Evolutionary conservation across 2,329 filamentous ascomycete species (phyloP).

Genomic region (Intubia oerlemansii): DNA sequence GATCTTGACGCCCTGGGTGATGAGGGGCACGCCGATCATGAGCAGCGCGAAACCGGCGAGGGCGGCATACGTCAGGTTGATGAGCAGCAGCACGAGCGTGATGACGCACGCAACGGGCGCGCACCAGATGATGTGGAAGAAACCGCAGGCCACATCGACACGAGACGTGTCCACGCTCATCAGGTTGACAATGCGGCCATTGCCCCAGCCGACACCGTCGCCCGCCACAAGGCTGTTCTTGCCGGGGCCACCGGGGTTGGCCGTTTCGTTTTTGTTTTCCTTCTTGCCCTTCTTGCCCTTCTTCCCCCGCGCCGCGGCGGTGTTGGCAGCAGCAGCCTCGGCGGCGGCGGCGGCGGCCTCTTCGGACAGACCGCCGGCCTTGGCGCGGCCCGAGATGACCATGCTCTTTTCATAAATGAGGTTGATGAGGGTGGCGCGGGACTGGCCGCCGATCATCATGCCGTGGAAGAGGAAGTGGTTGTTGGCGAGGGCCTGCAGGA

Average conservation of each 20-base stretch:
- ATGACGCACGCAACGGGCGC: slow-evolving; percentile 59
- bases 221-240: slow-evolving; percentile 27
- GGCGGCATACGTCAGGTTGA: slow-evolving; percentile 82
- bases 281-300: too few species aligned
- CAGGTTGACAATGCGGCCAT: slow-evolving; percentile 75
- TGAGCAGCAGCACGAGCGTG: slow-evolving; percentile 56
- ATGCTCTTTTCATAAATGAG: slow-evolving; percentile 86
- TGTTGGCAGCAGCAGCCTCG: slow-evolving; percentile 9
- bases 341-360: neutral
- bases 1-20: slow-evolving; percentile 56
- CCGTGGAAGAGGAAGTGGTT: slow-evolving; percentile 88
- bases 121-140: slow-evolving; percentile 87
- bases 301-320: too few species aligned
- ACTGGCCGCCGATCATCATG: slow-evolving; percentile 77
- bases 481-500: slow-evolving; percentile 56
- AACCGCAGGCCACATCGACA: slow-evolving; percentile 66
- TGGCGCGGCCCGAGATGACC: slow-evolving; percentile 70
- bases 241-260: slow-evolving; percentile 8
- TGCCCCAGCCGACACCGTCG: slow-evolving; percentile 72
- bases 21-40: slow-evolving; percentile 52
- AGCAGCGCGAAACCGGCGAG: slow-evolving; percentile 73
- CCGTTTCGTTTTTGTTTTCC: slow-evolving; percentile 20
- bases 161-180: slow-evolving; percentile 95
- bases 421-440: slow-evolving; percentile 61
- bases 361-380: slow-evolving; percentile 41